These are phyloP conservation scores for Daldinia childiae DNA, from an alignment of 495 filamentous ascomycete species.

Conservation along the genomic window DNA sequence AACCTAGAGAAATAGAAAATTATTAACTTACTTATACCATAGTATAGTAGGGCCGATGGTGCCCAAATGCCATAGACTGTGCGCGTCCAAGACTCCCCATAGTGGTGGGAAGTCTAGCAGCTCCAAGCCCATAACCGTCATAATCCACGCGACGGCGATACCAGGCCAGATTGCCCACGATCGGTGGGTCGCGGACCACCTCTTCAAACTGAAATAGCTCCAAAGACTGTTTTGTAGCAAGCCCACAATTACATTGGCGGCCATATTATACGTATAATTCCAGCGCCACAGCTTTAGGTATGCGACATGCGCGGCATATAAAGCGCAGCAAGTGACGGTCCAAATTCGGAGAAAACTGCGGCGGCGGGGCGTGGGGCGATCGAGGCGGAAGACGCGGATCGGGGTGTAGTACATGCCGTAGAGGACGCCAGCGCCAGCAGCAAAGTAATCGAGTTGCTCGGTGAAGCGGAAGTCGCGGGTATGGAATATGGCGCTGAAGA, in stretches of 20 bases:
- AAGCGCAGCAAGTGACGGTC: conserved; percentile 72
- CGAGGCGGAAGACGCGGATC: conserved; percentile 83
- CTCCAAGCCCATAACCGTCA: conserved; percentile 94
- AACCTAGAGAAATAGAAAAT: not conserved
- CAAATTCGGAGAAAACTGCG: conserved; percentile 72
- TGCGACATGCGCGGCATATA: conserved; percentile 81
- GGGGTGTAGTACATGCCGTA: conserved; percentile 89
- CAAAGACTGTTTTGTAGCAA: conserved; percentile 84
- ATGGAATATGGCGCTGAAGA: conserved; percentile 90
- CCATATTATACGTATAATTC: conserved; percentile 99
- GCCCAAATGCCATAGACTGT: conserved; percentile 94
- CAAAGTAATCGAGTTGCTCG: conserved; percentile 96
- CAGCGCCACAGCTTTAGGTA: conserved; percentile 88
- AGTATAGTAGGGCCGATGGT: conserved; percentile 88
- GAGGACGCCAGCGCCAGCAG: conserved; percentile 86
- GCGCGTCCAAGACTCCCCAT: conserved; percentile 85
- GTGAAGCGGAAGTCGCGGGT: conserved; percentile 84
- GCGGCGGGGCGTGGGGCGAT: conserved; percentile 66
- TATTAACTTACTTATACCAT: conserved; percentile 88
- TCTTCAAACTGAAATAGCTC: conserved; percentile 80
- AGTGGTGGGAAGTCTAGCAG: conserved; percentile 91
- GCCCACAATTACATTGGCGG: conserved; percentile 86
- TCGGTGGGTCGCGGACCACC: conserved; percentile 72
- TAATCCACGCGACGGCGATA: conserved; percentile 90
- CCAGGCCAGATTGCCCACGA: conserved; percentile 93